A percentile compares a stretch with the other conserved stretches of the same genome.
phyloP scores from a whole-genome alignment of 2,329 filamentous ascomycete species.

The Colletotrichum orchidophilum region DNA sequence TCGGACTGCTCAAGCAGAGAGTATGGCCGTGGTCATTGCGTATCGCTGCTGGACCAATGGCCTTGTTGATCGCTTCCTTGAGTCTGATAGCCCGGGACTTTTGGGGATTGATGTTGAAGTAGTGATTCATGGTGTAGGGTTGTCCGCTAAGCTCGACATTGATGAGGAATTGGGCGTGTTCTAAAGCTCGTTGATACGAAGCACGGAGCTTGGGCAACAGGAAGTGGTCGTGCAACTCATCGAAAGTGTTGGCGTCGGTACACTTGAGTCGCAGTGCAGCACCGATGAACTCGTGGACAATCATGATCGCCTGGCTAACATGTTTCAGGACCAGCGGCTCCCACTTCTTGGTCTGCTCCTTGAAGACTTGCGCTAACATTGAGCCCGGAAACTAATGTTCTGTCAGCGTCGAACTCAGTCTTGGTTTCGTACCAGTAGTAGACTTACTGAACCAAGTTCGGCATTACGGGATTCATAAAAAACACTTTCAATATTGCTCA shows the following conservation, averaged over 20 bases:
- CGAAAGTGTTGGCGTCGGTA: slow-evolving; percentile 51
- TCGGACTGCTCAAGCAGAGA: not conserved
- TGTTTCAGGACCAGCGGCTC: slow-evolving; percentile 55
- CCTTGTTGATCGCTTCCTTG: not conserved
- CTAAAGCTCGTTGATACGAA: slow-evolving; percentile 57
- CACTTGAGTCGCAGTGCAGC: slow-evolving; percentile 53
- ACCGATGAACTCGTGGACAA: slow-evolving; percentile 63
- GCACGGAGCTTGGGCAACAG: slow-evolving; percentile 56
- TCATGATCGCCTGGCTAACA: slow-evolving; percentile 58
- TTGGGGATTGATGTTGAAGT: slow-evolving; percentile 55
- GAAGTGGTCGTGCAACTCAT: slow-evolving; percentile 51
- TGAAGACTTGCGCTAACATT: slow-evolving; percentile 57
- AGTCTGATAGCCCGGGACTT: slow-evolving; percentile 35
- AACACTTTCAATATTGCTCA: slow-evolving; percentile 32
- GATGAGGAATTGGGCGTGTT: slow-evolving; percentile 61
- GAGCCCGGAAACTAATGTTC: slow-evolving; percentile 45
- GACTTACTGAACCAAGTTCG: slow-evolving; percentile 60
- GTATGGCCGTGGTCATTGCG: not conserved
- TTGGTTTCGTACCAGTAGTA: not conserved
- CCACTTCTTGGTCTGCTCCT: slow-evolving; percentile 66
- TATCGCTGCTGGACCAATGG: not conserved
- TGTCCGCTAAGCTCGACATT: slow-evolving; percentile 56
- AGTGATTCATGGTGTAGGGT: slow-evolving; percentile 61
- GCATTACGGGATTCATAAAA: slow-evolving; percentile 59
- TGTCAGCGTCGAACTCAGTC: not conserved